Conservation (phyloP, 2,329 filamentous ascomycete genomes). For the Trichoderma polysporum region DNA sequence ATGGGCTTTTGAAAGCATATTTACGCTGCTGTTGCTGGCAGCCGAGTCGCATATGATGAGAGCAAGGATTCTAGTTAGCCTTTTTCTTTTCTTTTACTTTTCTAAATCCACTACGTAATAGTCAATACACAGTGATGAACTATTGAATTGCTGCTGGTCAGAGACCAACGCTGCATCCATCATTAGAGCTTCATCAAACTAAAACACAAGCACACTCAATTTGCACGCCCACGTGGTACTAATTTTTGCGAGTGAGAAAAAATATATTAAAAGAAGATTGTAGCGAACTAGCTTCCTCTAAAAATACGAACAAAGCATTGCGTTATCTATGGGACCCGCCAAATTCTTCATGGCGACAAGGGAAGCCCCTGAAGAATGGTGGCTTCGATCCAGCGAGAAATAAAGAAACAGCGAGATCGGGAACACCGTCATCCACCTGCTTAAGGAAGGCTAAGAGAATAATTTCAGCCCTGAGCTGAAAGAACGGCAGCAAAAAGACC, state of each 20-base stretch:
- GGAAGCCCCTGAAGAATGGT: not conserved
- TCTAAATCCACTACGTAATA: not conserved
- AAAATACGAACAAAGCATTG: not conserved
- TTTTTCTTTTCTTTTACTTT: not conserved
- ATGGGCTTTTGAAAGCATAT: not conserved
- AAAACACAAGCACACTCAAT: not conserved
- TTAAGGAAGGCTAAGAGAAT: not conserved
- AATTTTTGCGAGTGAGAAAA: not conserved
- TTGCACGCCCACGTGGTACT: not conserved
- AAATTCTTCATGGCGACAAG: conserved; percentile 1
- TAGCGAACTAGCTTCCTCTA: not conserved
- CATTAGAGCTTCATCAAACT: not conserved
- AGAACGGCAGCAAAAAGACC: not conserved
- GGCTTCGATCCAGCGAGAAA: not conserved
- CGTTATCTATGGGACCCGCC: conserved; percentile 6
- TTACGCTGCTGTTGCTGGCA: not conserved
- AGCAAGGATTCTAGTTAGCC: not conserved
- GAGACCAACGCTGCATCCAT: not conserved
- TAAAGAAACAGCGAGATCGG: not conserved
- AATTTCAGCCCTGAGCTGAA: not conserved
- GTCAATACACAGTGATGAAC: not conserved
- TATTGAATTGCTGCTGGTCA: not conserved
- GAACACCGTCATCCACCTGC: not conserved
- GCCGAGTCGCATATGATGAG: conserved; percentile 5
- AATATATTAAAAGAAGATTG: not conserved